These are phyloP conservation scores for Rhododendron simsii DNA, from an alignment of 148 eudicot genomes.

Conservation along the genomic window DNA sequence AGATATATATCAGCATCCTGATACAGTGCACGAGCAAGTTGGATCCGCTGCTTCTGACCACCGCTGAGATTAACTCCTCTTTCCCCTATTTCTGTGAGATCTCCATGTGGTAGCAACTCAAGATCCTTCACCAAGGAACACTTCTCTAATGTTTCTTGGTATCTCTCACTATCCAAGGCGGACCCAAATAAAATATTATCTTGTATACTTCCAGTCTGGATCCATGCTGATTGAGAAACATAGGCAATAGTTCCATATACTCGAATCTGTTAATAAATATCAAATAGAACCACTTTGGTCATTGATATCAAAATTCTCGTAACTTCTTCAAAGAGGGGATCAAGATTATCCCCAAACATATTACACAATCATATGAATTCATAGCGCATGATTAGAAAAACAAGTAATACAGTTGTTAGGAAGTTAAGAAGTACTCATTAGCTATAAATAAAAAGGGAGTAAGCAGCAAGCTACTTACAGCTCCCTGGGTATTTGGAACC, in stretches of 20 bases:
- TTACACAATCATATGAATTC: not conserved
- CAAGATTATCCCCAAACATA: not conserved
- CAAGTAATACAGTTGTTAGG: not conserved
- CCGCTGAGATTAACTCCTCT: conserved; percentile 95
- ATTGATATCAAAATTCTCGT: not conserved
- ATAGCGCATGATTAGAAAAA: not conserved
- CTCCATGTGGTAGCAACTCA: conserved; percentile 75
- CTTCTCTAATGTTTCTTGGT: conserved; percentile 62
- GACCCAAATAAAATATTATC: conserved; percentile 82
- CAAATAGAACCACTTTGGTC: conserved; percentile 3
- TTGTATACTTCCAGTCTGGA: conserved; percentile 79
- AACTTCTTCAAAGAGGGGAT: not conserved
- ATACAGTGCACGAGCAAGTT: conserved; percentile 95
- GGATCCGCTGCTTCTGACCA: conserved; percentile 93
- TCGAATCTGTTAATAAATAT: conserved; percentile 41
- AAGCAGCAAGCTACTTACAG: conserved; percentile 37
- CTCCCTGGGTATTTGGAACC: conserved; percentile 68
- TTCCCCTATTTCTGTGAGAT: conserved; percentile 93
- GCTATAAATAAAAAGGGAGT: not conserved
- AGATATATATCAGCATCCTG: conserved; percentile 85
- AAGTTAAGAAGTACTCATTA: not conserved
- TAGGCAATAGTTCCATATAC: conserved; percentile 71
- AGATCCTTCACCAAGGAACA: conserved; percentile 81
- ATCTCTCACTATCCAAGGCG: conserved; percentile 48
- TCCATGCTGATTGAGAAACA: conserved; percentile 96